Conservation (phyloP, 2,329 filamentous ascomycete genomes). For the Paecilomyces fulvus region DNA sequence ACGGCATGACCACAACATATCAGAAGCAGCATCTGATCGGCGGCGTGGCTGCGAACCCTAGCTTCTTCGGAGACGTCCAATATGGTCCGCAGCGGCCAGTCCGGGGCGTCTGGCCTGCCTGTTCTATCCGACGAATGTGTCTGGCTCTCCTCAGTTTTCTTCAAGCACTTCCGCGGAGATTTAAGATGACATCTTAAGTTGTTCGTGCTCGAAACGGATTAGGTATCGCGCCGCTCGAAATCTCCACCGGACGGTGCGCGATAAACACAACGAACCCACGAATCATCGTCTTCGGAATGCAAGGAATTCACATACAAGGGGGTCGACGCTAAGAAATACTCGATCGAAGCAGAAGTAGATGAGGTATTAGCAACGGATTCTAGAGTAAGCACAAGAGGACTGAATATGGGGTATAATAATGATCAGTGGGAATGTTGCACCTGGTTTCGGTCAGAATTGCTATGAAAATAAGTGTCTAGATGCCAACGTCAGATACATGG, state of each 20-base stretch:
- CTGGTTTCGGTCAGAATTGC: neutral
- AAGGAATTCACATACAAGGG: neutral
- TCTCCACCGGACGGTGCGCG: neutral
- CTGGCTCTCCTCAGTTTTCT: neutral
- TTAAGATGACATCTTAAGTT: neutral
- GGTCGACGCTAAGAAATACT: neutral
- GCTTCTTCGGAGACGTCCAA: neutral
- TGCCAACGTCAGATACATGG: neutral
- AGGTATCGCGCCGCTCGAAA: neutral
- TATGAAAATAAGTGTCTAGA: neutral
- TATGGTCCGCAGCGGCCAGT: neutral
- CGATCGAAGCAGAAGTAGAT: neutral
- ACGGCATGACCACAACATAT: neutral
- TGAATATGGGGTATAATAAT: no score
- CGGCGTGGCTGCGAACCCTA: neutral
- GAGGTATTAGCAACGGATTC: neutral
- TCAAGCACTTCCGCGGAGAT: neutral
- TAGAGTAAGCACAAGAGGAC: no score
- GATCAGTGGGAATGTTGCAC: neutral
- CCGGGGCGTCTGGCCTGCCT: neutral
- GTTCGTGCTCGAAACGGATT: neutral
- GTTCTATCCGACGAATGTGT: neutral
- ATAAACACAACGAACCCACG: neutral
- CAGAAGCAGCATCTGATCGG: neutral
- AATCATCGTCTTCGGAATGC: neutral